phyloP scores from a whole-genome alignment of 208 protist genomes.

The Acanthamoeba lenticulata region DNA sequence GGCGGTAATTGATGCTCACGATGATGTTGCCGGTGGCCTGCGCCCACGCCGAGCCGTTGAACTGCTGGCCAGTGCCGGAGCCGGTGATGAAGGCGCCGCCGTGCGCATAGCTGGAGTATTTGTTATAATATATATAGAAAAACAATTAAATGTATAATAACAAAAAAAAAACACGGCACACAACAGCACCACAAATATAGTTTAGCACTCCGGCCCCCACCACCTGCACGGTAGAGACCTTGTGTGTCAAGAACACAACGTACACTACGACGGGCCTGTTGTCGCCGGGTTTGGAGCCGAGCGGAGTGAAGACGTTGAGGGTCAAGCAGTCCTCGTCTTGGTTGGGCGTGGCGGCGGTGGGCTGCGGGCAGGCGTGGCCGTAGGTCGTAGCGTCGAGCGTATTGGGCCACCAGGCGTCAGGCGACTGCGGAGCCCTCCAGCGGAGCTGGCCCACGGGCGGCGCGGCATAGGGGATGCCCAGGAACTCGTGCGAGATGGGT shows the following conservation, averaged over 20 bases:
- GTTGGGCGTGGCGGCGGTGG: not conserved
- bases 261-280: not conserved
- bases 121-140: no score
- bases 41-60: not conserved
- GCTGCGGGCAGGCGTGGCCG: not conserved
- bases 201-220: no score
- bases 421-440: not conserved
- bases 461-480: not conserved
- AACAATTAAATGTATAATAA: no score
- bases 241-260: no score
- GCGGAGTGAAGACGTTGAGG: not conserved
- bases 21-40: not conserved
- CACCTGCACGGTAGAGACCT: no score
- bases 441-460: not conserved
- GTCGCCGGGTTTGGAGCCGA: not conserved
- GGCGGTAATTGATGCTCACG: slow-evolving; percentile 68
- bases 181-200: no score
- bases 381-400: not conserved
- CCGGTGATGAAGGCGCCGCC: not conserved
- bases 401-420: not conserved
- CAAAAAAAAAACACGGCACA: no score
- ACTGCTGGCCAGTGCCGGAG: not conserved
- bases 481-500: not conserved
- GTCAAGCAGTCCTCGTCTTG: not conserved
- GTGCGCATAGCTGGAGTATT: not conserved